phyloP scores from a whole-genome alignment of 768 basidiomycete genomes.

The Daedalea quercina region DNA sequence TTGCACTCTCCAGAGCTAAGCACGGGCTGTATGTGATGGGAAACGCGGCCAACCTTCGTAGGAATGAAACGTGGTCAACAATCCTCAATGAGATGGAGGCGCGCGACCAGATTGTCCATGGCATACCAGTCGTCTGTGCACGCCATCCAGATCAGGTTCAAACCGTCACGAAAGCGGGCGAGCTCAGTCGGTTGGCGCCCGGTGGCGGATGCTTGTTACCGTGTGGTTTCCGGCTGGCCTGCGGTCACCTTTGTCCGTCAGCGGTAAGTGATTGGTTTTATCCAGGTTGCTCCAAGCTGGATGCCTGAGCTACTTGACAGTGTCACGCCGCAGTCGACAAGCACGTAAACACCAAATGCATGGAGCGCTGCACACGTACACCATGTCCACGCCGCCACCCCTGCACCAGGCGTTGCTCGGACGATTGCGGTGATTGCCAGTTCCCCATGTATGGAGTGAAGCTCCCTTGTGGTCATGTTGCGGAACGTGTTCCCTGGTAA shows the following conservation, averaged over 20 bases:
- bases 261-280: conserved; percentile 32
- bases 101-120: conserved; percentile 39
- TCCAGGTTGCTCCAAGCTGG: background rate
- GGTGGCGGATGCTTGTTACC: conserved; percentile 56
- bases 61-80: conserved; percentile 46
- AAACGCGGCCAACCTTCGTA: conserved; percentile 50
- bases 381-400: conserved; percentile 54
- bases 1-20: conserved; percentile 67
- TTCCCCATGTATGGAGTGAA: conserved; percentile 39
- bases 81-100: conserved; percentile 52
- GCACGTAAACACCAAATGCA: conserved; percentile 43
- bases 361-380: conserved; percentile 37
- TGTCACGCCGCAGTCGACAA: conserved; percentile 57
- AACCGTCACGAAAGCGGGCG: conserved; percentile 42
- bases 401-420: conserved; percentile 44
- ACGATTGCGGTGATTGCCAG: conserved; percentile 45
- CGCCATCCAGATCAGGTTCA: conserved; percentile 41
- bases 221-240: conserved; percentile 45
- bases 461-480: conserved; percentile 55
- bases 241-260: conserved; percentile 61
- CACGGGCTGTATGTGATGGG: conserved; percentile 73
- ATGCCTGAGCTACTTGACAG: conserved; percentile 21
- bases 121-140: conserved; percentile 50
- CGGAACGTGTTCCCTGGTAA: conserved; percentile 23
- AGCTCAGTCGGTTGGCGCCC: conserved; percentile 44